Conservation (phyloP, 805 yeast genomes). For the Danielozyma ontarioensis region DNA sequence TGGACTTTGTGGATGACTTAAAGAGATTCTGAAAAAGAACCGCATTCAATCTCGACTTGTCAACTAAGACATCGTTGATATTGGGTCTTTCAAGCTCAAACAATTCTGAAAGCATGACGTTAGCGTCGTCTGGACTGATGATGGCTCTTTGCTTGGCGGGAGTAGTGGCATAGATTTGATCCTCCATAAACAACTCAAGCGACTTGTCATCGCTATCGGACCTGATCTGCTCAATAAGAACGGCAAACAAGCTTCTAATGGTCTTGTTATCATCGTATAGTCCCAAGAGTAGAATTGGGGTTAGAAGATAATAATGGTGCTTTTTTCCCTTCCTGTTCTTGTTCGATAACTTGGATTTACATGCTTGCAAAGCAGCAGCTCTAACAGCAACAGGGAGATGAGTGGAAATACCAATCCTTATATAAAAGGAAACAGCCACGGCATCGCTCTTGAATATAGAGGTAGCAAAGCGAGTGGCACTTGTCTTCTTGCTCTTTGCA, state of each 20-base stretch:
- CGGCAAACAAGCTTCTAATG: conserved; percentile 37
- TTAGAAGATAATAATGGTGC: conserved; percentile 43
- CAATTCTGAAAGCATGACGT: conserved; percentile 26
- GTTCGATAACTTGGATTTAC: conserved; percentile 29
- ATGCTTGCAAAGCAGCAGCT: conserved; percentile 40
- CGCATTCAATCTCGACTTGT: conserved; percentile 17
- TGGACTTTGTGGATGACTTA: conserved; percentile 39
- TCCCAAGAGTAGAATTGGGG: conserved; percentile 55
- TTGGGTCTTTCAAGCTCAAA: conserved; percentile 10
- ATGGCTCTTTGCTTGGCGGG: conserved; percentile 45
- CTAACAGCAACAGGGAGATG: conserved; percentile 56
- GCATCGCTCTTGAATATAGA: conserved; percentile 5
- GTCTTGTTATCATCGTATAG: conserved; percentile 45
- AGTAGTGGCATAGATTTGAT: conserved; percentile 52
- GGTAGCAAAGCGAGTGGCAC: conserved; percentile 1
- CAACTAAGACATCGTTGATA: conserved; percentile 25
- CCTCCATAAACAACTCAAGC: conserved; percentile 39
- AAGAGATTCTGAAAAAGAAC: conserved; percentile 25
- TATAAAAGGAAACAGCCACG: conserved; percentile 50
- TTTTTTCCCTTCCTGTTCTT: conserved; percentile 17
- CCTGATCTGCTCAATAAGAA: conserved; percentile 15
- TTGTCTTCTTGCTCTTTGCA: conserved; percentile 6
- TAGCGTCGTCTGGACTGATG: conserved; percentile 64
- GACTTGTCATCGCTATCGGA: conserved; percentile 28
- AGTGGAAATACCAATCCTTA: conserved; percentile 53